Evolutionary conservation across 768 basidiomycete genomes (phyloP).

Genomic region (Pilatotrama ljubarskyi): DNA sequence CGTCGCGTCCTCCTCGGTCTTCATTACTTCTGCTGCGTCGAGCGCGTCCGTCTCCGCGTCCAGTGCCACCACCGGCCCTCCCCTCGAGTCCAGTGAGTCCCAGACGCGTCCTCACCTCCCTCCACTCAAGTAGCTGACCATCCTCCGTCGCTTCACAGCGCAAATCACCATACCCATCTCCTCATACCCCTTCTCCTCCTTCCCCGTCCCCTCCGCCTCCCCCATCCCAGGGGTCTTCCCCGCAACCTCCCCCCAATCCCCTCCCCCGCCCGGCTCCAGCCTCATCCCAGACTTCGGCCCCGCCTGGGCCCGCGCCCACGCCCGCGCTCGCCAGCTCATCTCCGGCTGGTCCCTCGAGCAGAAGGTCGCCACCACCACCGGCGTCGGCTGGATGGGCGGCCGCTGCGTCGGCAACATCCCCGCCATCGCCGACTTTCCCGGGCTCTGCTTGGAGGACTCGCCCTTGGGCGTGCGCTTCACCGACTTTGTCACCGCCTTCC

Average conservation of each 20-base stretch:
- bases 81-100: constrained; percentile 30
- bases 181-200: constrained; percentile 52
- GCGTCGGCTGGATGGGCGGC: constrained; percentile 64
- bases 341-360: constrained; percentile 55
- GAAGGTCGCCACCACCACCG: constrained; percentile 65
- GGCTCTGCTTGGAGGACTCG: constrained; percentile 75
- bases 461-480: constrained; percentile 78
- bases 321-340: constrained; percentile 37
- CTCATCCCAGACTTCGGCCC: constrained; percentile 46
- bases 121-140: neutral
- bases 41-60: constrained; percentile 6
- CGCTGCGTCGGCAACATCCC: constrained; percentile 72
- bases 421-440: constrained; percentile 54
- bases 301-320: constrained; percentile 25
- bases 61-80: constrained; percentile 17
- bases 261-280: constrained; percentile 46
- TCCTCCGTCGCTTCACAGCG: constrained; percentile 21
- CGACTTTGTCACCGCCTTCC: constrained; percentile 77
- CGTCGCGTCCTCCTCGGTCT: constrained; percentile 7
- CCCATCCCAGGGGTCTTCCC: constrained; percentile 57
- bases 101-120: neutral
- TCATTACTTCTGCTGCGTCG: neutral
- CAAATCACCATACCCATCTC: constrained; percentile 40
- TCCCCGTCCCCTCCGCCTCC: constrained; percentile 57
- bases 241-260: constrained; percentile 52